phyloP scores from a whole-genome alignment of 345 rosid species.

The Pseudoturritis turrita region DNA sequence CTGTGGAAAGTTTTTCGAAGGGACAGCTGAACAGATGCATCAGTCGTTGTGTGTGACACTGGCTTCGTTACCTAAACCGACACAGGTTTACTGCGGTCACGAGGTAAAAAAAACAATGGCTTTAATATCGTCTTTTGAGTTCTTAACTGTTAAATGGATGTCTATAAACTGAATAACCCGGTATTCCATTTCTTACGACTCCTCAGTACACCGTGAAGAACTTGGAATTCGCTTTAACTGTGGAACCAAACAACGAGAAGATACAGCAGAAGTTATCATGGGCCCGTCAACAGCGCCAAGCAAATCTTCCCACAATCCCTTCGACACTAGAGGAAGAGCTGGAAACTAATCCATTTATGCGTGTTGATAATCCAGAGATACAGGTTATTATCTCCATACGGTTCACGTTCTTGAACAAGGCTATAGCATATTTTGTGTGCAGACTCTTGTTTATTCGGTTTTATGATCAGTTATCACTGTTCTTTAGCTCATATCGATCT shows the following conservation, averaged over 20 bases:
- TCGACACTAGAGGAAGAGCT: constrained; percentile 83
- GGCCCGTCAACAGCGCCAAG: constrained; percentile 72
- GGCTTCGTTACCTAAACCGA: constrained; percentile 77
- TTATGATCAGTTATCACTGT: not conserved
- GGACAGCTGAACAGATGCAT: constrained; percentile 94
- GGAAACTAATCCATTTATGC: constrained; percentile 85
- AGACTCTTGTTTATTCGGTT: not conserved
- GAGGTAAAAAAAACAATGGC: constrained; percentile 47
- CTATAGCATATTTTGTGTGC: not conserved
- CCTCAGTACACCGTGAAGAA: constrained; percentile 86
- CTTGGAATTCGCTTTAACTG: constrained; percentile 74
- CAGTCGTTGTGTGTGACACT: constrained; percentile 86
- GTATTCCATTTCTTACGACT: constrained; percentile 3
- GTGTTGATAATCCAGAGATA: constrained; percentile 56
- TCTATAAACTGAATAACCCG: not conserved
- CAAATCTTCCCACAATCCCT: constrained; percentile 77
- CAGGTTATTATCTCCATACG: constrained; percentile 8
- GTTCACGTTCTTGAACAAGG: not conserved
- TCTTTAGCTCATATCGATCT: not conserved
- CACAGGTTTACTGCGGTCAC: constrained; percentile 87
- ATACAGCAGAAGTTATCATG: constrained; percentile 65
- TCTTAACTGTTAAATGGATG: not conserved
- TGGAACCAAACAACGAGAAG: constrained; percentile 69
- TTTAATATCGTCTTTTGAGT: not conserved
- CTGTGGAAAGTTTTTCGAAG: constrained; percentile 89